Base-by-base conservation (phyloP, 2,329 filamentous ascomycete genomes). In the Gyromitra esculenta region DNA sequence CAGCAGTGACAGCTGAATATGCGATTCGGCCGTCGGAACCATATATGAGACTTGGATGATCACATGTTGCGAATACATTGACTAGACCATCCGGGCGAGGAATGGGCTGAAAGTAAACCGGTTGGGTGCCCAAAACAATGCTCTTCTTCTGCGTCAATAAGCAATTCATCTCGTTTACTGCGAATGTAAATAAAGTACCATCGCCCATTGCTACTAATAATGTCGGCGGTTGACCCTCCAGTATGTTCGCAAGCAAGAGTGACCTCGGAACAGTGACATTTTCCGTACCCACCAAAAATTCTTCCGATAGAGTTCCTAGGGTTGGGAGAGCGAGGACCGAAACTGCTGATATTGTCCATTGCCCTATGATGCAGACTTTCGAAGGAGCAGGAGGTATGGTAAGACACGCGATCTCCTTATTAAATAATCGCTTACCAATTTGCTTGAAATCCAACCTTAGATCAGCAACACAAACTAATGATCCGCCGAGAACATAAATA, bases 41-140 rank as follows among this genome's bases (percentile, higher is more conserved):
- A 82, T 99, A 97, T 63, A 99, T 97, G 70, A 99, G 84, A 78
- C 93, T 97, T 0, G 96, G 92, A 82, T 97, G 93, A 81, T 99
- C 96, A 73, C 94, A 97, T 0, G 93, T 97, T 0, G 94, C 93
- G 82, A 99, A 97, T 0, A 99, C 90, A 80, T 92, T 96, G 82
- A 88, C 92, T 43, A 71, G 62, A 62, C 83, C 86, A 67, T 90
- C 85, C 0, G 86, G 86, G 65, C 91, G 88, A 0, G 94, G 92
- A 1, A 99, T 85, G 25, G 92, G 86, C 75, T 95, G 91, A 80
- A 99, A 90, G 13, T 89, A 89, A 1, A 95, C 92, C 80, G 96
- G 92, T 76, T 94, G 91, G 13, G 92, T 95, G 31, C 96, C 95
- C 11, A 99, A 86, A 0, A 95, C 89, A 31, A 97, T 91, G 80